These are phyloP conservation scores for Eutypa lata DNA, from an alignment of 2,329 filamentous ascomycete genomes.

Conservation along the genomic window DNA sequence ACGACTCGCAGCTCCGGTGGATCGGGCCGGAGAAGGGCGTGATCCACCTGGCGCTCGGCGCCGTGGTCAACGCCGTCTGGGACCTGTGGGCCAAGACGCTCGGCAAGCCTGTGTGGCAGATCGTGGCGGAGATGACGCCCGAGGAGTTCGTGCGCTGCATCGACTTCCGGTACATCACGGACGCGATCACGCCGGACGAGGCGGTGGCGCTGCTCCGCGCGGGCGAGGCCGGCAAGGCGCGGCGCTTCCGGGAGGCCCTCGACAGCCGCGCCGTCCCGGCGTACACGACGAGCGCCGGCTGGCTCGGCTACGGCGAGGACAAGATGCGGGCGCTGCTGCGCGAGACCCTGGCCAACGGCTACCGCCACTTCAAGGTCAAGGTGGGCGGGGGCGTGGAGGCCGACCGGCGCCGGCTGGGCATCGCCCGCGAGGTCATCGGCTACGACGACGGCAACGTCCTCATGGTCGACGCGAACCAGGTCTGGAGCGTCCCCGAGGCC, in stretches of 20 bases:
- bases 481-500: conserved; percentile 87
- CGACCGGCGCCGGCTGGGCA: conserved; percentile 66
- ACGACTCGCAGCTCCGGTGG: conserved; percentile 87
- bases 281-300: conserved; percentile 87
- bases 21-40: conserved; percentile 93
- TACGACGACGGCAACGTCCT: conserved; percentile 80
- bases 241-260: conserved; percentile 71
- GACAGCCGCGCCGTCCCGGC: conserved; percentile 75
- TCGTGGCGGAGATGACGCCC: conserved; percentile 85
- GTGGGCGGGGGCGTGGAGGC: conserved; percentile 72
- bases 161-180: conserved; percentile 92
- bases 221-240: conserved; percentile 63
- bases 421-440: conserved; percentile 77
- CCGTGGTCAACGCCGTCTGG: conserved; percentile 89
- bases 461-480: conserved; percentile 92
- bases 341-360: conserved; percentile 74
- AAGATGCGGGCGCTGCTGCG: conserved; percentile 75
- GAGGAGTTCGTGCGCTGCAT: conserved; percentile 85
- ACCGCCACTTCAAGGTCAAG: conserved; percentile 88
- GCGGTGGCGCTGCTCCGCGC: conserved; percentile 68
- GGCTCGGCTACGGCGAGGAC: conserved; percentile 86
- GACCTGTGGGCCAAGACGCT: conserved; percentile 91
- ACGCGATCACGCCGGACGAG: conserved; percentile 85
- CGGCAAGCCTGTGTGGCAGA: conserved; percentile 83
- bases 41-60: conserved; percentile 85